A percentile compares a stretch with the other conserved stretches of the same genome.
Evolutionary conservation across 2,329 filamentous ascomycete genomes (phyloP).

Genomic region (Dothideomycetes sp.): DNA sequence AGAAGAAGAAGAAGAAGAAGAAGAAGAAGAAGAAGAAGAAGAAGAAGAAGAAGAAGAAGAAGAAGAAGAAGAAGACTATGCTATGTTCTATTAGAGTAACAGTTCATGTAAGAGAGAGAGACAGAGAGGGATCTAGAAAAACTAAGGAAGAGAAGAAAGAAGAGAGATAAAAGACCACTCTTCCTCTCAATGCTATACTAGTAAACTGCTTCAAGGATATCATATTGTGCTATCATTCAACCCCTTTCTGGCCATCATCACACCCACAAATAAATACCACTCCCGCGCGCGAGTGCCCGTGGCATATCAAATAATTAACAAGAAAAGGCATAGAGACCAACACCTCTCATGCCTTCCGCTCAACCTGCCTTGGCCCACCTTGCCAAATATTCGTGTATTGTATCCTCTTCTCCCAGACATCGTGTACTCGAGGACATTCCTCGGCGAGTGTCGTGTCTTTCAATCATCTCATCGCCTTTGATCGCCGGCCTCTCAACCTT

Average conservation of each 20-base stretch:
- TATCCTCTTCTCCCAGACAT: neutral
- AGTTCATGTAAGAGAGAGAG: too few species aligned
- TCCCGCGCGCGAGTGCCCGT: conserved; percentile 8
- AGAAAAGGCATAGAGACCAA: neutral
- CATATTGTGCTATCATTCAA: conserved; percentile 4
- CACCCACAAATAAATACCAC: too few species aligned
- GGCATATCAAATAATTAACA: conserved; percentile 13
- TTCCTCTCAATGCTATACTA: conserved; percentile 7
- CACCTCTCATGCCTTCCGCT: neutral
- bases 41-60: too few species aligned
- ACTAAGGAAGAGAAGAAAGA: conserved; percentile 1
- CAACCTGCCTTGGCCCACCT: too few species aligned
- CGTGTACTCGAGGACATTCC: neutral
- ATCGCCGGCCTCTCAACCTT: conserved; percentile 46
- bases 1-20: too few species aligned
- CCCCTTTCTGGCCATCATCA: too few species aligned
- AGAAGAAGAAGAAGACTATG: conserved; percentile 5
- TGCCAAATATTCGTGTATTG: neutral
- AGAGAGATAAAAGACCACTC: neutral
- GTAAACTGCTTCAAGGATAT: conserved; percentile 8
- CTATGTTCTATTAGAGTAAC: conserved; percentile 11
- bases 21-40: too few species aligned
- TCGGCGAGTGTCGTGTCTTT: neutral
- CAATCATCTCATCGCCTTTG: neutral
- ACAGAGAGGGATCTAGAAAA: too few species aligned